Percentiles rank a stretch among this genome's conserved stretches.
phyloP scores from a whole-genome alignment of 805 yeast species.

The Naumovozyma baii region DNA sequence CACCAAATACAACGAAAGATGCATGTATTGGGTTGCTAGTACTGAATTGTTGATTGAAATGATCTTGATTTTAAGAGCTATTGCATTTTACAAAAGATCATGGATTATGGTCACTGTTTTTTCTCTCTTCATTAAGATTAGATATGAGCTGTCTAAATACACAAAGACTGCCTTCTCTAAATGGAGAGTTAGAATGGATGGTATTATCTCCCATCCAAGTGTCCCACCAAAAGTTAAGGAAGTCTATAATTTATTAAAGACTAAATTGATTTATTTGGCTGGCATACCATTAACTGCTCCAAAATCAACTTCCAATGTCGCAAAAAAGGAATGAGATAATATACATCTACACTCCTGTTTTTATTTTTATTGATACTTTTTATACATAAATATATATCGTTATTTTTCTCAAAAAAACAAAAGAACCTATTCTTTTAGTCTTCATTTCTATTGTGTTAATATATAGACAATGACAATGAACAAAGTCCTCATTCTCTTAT shows the following conservation, averaged over 20 bases:
- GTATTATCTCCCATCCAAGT: conserved; percentile 42
- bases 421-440: too few relatives aligned
- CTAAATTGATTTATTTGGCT: conserved; percentile 8
- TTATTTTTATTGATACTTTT: too few relatives aligned
- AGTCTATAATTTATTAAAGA: conserved; percentile 7
- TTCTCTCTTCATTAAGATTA: conserved; percentile 57
- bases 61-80: conserved; percentile 40
- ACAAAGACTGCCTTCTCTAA: conserved; percentile 60
- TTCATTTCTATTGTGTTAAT: too few relatives aligned
- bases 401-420: too few relatives aligned
- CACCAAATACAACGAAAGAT: conserved; percentile 45
- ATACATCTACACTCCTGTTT: too few relatives aligned
- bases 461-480: too few relatives aligned
- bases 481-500: too few relatives aligned
- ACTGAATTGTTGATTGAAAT: conserved; percentile 40
- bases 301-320: neutral
- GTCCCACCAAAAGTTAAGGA: conserved; percentile 43
- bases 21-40: conserved; percentile 50
- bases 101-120: conserved; percentile 48
- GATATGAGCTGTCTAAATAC: conserved; percentile 67
- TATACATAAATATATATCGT: too few relatives aligned
- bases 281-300: conserved; percentile 8
- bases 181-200: conserved; percentile 59
- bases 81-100: conserved; percentile 54
- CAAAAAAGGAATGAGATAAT: too few relatives aligned